phyloP scores from a whole-genome alignment of 768 basidiomycete species.

The Amanita pallidorosea region DNA sequence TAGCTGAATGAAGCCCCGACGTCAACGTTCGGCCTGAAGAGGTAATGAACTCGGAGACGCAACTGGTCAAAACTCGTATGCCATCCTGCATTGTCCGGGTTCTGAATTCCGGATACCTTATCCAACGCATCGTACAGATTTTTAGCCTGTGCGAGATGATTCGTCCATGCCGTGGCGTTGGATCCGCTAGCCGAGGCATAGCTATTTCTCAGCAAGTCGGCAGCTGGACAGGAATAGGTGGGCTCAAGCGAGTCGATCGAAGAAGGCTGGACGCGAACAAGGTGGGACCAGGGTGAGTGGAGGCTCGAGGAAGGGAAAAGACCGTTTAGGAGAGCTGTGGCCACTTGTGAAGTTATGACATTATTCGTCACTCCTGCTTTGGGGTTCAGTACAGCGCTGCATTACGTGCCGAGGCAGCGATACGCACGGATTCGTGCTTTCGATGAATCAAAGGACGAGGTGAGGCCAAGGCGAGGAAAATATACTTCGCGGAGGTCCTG shows the following conservation, averaged over 20 bases:
- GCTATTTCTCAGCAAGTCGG: conserved; percentile 19
- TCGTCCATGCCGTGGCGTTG: conserved; percentile 26
- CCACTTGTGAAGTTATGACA: conserved; percentile 41
- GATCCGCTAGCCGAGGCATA: conserved; percentile 25
- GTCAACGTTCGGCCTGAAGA: background rate
- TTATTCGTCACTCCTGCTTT: conserved; percentile 38
- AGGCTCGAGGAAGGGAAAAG: conserved; percentile 25
- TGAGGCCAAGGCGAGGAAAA: conserved; percentile 27
- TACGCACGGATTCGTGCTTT: conserved; percentile 27
- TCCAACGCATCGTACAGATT: conserved; percentile 31
- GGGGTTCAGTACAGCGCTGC: background rate
- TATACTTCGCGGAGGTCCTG: conserved; percentile 37
- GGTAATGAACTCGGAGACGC: conserved; percentile 8
- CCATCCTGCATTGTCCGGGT: conserved; percentile 33
- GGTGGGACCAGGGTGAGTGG: conserved; percentile 12
- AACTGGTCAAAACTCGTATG: conserved; percentile 42
- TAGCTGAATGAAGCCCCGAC: conserved; percentile 21
- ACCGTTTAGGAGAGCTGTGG: conserved; percentile 32
- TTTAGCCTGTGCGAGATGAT: conserved; percentile 27
- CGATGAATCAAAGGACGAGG: conserved; percentile 18
- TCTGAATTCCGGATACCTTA: conserved; percentile 28
- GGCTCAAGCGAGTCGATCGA: conserved; percentile 39
- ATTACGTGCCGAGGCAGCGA: background rate
- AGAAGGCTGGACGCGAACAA: conserved; percentile 28
- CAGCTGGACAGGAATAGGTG: conserved; percentile 28